Conservation (phyloP, 2,329 filamentous ascomycete species). For the Trichoderma sp. region DNA sequence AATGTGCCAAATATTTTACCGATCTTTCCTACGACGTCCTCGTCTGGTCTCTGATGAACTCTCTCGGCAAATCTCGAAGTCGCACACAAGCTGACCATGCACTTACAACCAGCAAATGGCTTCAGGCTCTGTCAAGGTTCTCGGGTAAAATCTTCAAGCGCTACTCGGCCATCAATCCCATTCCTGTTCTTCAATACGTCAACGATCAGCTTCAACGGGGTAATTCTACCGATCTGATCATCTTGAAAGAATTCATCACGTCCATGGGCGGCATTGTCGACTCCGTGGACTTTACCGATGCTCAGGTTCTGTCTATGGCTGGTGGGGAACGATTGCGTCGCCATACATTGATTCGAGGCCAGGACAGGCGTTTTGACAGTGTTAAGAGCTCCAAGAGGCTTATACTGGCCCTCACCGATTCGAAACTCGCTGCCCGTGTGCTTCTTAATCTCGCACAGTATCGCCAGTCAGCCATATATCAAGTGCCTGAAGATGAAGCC, state of each 20-base stretch:
- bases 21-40: slow-evolving; percentile 90
- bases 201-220: slow-evolving; percentile 78
- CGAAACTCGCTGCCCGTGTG: slow-evolving; percentile 75
- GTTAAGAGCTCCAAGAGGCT: slow-evolving; percentile 75
- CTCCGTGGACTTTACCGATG: slow-evolving; percentile 83
- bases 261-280: slow-evolving; percentile 94
- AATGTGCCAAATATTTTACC: slow-evolving; percentile 93
- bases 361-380: slow-evolving; percentile 79
- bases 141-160: slow-evolving; percentile 86
- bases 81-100: slow-evolving; percentile 64
- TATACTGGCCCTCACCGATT: slow-evolving; percentile 75
- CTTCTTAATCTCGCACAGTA: slow-evolving; percentile 92
- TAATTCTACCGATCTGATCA: slow-evolving; percentile 87
- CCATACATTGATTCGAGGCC: slow-evolving; percentile 76
- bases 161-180: slow-evolving; percentile 80
- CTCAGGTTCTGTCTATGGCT: slow-evolving; percentile 83
- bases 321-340: slow-evolving; percentile 78
- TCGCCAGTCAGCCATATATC: slow-evolving; percentile 81
- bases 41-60: slow-evolving; percentile 86
- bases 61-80: slow-evolving; percentile 63
- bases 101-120: slow-evolving; percentile 83
- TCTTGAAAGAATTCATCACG: slow-evolving; percentile 84
- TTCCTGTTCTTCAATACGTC: slow-evolving; percentile 86
- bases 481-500: slow-evolving; percentile 67
- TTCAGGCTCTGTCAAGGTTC: slow-evolving; percentile 87